Evolutionary conservation across 1,139 yeast species (phyloP).

Genomic region (Pichia cactophila): DNA sequence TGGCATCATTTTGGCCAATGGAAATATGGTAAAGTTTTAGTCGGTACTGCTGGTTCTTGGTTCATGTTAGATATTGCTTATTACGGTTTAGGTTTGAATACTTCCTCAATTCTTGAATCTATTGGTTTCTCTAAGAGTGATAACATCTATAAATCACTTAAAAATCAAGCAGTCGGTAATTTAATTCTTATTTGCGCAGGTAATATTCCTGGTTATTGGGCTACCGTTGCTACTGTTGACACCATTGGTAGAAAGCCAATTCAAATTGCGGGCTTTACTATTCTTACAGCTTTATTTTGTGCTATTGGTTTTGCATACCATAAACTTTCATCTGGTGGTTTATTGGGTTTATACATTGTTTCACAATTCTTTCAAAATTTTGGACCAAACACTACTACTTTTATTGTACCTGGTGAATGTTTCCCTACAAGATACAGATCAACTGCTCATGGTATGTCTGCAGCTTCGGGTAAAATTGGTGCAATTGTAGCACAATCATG

Average conservation of each 20-base stretch:
- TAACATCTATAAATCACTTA: constrained; percentile 56
- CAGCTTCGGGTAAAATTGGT: constrained; percentile 94
- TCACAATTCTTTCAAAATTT: constrained; percentile 84
- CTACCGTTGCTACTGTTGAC: constrained; percentile 69
- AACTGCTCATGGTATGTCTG: constrained; percentile 96
- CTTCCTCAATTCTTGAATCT: constrained; percentile 73
- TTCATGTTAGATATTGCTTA: constrained; percentile 92
- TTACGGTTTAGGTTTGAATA: constrained; percentile 80
- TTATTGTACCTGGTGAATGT: constrained; percentile 91
- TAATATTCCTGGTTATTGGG: constrained; percentile 89
- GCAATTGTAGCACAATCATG: constrained; percentile 94
- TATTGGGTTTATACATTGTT: constrained; percentile 65
- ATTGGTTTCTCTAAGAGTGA: constrained; percentile 67
- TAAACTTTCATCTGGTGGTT: constrained; percentile 54
- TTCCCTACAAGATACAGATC: constrained; percentile 98
- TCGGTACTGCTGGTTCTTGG: constrained; percentile 98
- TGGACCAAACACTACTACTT: constrained; percentile 95
- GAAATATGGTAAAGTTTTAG: constrained; percentile 74
- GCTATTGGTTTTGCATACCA: constrained; percentile 73
- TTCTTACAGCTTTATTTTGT: constrained; percentile 63
- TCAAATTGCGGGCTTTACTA: constrained; percentile 64
- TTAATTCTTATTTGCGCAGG: constrained; percentile 87
- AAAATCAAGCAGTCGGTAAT: constrained; percentile 81
- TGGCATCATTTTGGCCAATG: constrained; percentile 71
- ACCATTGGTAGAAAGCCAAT: constrained; percentile 75